These are phyloP conservation scores for Dioscorea dumetorum DNA, from an alignment of 106 monocot species.

Conservation along the genomic window DNA sequence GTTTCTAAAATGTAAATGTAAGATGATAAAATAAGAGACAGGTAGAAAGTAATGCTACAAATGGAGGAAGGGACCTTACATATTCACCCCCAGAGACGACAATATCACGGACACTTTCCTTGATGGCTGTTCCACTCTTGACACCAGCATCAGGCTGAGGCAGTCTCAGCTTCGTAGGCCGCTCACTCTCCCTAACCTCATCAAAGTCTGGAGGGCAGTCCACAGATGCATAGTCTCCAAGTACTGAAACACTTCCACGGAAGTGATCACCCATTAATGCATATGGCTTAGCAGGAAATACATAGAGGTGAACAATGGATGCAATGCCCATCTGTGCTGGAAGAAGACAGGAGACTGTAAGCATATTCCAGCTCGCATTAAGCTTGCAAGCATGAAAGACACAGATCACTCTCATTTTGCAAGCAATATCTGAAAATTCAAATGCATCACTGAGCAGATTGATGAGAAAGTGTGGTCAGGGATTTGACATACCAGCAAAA, in stretches of 20 bases:
- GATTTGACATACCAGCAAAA: too few relatives aligned
- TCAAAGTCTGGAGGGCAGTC: constrained; percentile 81
- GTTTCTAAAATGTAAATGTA: too few relatives aligned
- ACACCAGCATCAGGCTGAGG: constrained; percentile 50
- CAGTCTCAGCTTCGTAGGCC: constrained; percentile 79
- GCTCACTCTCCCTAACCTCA: constrained; percentile 87
- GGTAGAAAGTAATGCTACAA: too few relatives aligned
- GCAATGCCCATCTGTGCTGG: constrained; percentile 91
- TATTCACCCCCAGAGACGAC: constrained; percentile 94
- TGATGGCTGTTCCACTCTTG: constrained; percentile 53
- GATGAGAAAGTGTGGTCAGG: too few relatives aligned
- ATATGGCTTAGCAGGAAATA: constrained; percentile 87
- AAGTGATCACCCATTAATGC: constrained; percentile 67
- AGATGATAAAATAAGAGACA: too few relatives aligned
- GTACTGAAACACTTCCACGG: constrained; percentile 60
- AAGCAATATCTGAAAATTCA: too few relatives aligned
- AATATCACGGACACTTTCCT: constrained; percentile 90
- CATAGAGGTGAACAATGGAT: constrained; percentile 80
- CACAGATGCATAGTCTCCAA: constrained; percentile 90
- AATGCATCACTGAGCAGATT: too few relatives aligned
- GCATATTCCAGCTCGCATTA: not conserved
- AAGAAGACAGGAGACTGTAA: constrained; percentile 23
- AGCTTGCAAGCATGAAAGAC: too few relatives aligned
- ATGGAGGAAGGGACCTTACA: constrained; percentile 25
- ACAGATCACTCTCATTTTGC: too few relatives aligned